Evolutionary conservation across 208 protist genomes (phyloP), one percentile per base, ranked within the genome.

Genomic region (Acanthamoeba triangularis): DNA sequence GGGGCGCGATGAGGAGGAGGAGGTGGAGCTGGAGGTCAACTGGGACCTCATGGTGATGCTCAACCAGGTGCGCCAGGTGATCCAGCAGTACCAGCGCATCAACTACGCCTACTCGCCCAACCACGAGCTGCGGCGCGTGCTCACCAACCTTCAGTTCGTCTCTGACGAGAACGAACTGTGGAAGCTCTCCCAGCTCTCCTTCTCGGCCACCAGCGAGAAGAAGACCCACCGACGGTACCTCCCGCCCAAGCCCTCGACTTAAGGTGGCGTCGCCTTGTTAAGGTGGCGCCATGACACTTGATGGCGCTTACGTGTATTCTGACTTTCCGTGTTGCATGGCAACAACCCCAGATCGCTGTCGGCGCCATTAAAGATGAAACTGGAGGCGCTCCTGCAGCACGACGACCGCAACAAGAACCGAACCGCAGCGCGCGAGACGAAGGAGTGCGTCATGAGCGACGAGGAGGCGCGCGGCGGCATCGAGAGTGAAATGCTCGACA

Each of bases 131-230:
- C 80, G 80, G 10, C 49, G 52, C 10, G 20, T 65, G 14, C n/a
- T 88, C n/a, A 52, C 35, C 30, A 88, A 88, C 25, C 80, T 88
- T 18, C 37, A 35, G 23, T 88, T 47, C 10, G 63, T 88, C 49
- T n/a, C 23, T 28, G 80, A 88, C 80, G 80, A 88, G 49, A 63
- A 88, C 41, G 80, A 88, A 28, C 80, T 88, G n/a, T 88, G 80
- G 41, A 13, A 23, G 16, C 80, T 88, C 16, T 88, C 80, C 52
- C 28, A 88, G 72, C 30, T 80, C 37, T 37, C 72, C 30, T 80
- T 44, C 72, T 47, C 72, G 1, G 25, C 72, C 30, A 47, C 72
- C 37, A 37, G 16, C 35, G 72, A 80, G 7, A 80, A 80, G 72
- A 80, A 80, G 72, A 44, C 72, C 11, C 72, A 80, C 33, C 8